A percentile compares a stretch with the other conserved stretches of the same genome.
Conservation (phyloP, 495 filamentous ascomycete species). For the Cercophora sp. region DNA sequence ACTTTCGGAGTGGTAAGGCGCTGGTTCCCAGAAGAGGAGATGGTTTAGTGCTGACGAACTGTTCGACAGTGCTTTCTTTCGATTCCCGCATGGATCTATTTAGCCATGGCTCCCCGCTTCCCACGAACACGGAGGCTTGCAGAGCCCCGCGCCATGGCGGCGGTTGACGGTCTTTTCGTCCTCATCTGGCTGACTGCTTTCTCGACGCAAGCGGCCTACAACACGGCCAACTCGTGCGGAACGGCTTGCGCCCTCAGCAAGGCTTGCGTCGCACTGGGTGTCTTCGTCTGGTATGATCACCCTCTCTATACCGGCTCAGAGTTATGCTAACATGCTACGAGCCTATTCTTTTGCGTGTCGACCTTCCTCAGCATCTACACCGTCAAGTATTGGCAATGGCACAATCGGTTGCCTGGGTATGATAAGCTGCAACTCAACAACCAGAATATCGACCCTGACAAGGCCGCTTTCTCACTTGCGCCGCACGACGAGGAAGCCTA, state of each 20-base stretch:
- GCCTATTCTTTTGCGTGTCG: slow-evolving; percentile 70
- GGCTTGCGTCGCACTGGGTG: slow-evolving; percentile 70
- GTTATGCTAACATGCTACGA: slow-evolving; percentile 27
- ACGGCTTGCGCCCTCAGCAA: slow-evolving; percentile 68
- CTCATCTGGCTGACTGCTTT: slow-evolving; percentile 85
- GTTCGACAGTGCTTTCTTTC: slow-evolving; percentile 72
- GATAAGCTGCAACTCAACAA: slow-evolving; percentile 45
- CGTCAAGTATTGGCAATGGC: slow-evolving; percentile 70
- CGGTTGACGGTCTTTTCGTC: slow-evolving; percentile 66
- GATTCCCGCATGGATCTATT: slow-evolving; percentile 77
- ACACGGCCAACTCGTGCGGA: slow-evolving; percentile 46
- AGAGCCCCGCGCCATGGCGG: slow-evolving; percentile 76
- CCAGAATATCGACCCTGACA: slow-evolving; percentile 54
- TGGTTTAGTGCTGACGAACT: not conserved
- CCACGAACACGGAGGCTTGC: slow-evolving; percentile 73
- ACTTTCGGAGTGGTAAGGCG: slow-evolving; percentile 70
- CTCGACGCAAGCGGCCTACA: slow-evolving; percentile 67
- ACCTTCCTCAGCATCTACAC: slow-evolving; percentile 72
- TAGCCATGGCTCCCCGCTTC: slow-evolving; percentile 79
- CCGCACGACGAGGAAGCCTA: slow-evolving; percentile 53
- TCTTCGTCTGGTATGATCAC: slow-evolving; percentile 71
- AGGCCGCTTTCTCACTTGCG: slow-evolving; percentile 54
- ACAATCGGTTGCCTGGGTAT: slow-evolving; percentile 70
- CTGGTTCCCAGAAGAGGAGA: not conserved
- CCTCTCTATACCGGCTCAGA: not conserved